Percentiles rank a stretch among this genome's conserved stretches.
These are phyloP conservation scores for Puccinia coronata DNA, from an alignment of 1,284 basidiomycete genomes.

Conservation along the genomic window DNA sequence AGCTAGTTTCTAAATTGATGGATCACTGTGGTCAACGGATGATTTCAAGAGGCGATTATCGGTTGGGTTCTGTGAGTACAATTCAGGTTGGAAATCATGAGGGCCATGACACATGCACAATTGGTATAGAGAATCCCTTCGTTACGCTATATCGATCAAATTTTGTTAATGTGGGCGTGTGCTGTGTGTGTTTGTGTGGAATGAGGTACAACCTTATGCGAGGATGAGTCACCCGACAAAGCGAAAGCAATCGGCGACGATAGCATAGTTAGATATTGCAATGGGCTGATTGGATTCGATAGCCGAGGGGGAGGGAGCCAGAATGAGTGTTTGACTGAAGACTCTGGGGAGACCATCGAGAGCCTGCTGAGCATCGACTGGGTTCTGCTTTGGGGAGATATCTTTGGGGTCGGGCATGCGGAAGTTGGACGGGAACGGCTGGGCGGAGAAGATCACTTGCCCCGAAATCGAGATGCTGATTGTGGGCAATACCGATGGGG, in stretches of 20 bases:
- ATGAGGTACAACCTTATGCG: not conserved
- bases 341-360: conserved; percentile 36
- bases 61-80: too few relatives aligned
- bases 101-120: too few relatives aligned
- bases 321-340: conserved; percentile 47
- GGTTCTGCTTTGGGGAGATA: conserved; percentile 14
- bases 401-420: conserved; percentile 33
- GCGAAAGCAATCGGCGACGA: conserved; percentile 43
- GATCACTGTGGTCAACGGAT: too few relatives aligned
- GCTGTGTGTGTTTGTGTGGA: not conserved
- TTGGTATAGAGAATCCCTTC: too few relatives aligned
- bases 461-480: conserved; percentile 33
- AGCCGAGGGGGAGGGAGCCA: not conserved
- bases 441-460: conserved; percentile 23
- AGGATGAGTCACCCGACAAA: conserved; percentile 36
- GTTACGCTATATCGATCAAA: too few relatives aligned
- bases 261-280: conserved; percentile 18
- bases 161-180: not conserved
- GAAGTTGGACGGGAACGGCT: conserved; percentile 27
- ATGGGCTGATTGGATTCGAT: not conserved
- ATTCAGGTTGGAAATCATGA: too few relatives aligned
- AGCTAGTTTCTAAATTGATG: too few relatives aligned
- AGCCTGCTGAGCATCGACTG: conserved; percentile 6
- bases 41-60: too few relatives aligned
- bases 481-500: conserved; percentile 10